Conservation (phyloP, 805 yeast species). For the Saccharomycopsis oosterbeekiorum region DNA sequence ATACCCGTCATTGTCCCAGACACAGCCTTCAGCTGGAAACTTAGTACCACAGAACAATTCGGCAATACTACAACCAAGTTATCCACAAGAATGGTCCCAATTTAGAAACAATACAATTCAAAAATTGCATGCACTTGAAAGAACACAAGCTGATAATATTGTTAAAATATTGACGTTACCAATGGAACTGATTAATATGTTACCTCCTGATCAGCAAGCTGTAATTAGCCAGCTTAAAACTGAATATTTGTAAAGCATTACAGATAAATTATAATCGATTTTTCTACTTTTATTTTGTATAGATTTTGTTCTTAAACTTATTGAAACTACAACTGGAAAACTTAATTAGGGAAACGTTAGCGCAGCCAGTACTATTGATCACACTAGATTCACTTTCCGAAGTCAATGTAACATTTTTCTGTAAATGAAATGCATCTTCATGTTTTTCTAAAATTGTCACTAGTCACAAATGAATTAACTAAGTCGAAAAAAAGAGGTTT, state of each 20-base stretch:
- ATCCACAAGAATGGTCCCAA: slow-evolving; percentile 13
- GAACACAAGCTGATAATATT: slow-evolving; percentile 13
- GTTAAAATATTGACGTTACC: slow-evolving; percentile 12
- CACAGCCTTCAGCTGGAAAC: background rate
- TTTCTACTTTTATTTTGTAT: background rate
- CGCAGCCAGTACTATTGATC: background rate
- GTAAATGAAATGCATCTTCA: no score
- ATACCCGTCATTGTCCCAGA: slow-evolving; percentile 18
- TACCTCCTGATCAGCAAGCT: slow-evolving; percentile 13
- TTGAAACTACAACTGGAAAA: background rate
- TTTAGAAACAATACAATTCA: slow-evolving; percentile 5
- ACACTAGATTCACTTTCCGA: background rate
- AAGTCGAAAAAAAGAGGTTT: no score
- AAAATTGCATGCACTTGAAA: slow-evolving; percentile 7
- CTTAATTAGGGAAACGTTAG: background rate
- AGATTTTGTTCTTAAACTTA: background rate
- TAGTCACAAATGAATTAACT: no score
- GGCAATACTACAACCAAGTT: background rate
- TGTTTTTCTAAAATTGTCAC: no score
- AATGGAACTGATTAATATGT: slow-evolving; percentile 2
- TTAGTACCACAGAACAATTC: background rate
- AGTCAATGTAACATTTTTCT: no score
- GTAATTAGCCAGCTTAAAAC: slow-evolving; percentile 11
- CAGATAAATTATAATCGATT: background rate
- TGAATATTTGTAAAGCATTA: slow-evolving; percentile 9